These are phyloP conservation scores for Hirschfeldia incana DNA, from an alignment of 345 rosid genomes.

Conservation along the genomic window DNA sequence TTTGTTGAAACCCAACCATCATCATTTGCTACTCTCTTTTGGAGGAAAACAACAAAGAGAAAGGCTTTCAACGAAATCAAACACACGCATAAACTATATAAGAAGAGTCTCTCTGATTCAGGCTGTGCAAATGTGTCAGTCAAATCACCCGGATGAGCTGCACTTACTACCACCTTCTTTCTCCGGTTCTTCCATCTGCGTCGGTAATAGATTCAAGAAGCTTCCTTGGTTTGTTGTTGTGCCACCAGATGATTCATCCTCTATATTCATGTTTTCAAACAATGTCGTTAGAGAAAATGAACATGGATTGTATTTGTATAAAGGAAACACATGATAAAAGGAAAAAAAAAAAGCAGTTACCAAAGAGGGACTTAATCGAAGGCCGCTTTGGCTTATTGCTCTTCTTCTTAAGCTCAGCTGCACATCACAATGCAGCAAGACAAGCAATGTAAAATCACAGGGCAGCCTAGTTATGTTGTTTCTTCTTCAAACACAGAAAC, in stretches of 20 bases:
- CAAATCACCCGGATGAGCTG: constrained; percentile 31
- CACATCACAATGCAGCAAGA: constrained; percentile 12
- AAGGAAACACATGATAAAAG: neutral
- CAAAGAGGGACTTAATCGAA: constrained; percentile 93
- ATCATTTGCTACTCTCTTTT: constrained; percentile 23
- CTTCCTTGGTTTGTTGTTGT: constrained; percentile 55
- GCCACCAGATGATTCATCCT: constrained; percentile 60
- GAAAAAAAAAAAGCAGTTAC: constrained; percentile 42
- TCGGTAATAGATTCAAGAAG: constrained; percentile 74
- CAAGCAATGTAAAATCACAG: neutral
- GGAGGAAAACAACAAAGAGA: constrained; percentile 3
- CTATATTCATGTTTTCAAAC: constrained; percentile 51
- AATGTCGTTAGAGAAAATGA: neutral
- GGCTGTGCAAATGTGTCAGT: constrained; percentile 31
- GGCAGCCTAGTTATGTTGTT: neutral
- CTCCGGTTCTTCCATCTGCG: constrained; percentile 60
- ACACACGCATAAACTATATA: constrained; percentile 27
- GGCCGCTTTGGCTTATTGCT: constrained; percentile 86
- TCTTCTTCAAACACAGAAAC: neutral
- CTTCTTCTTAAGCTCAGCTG: constrained; percentile 95
- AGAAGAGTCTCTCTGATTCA: constrained; percentile 22
- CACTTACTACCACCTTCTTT: constrained; percentile 44
- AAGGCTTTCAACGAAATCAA: constrained; percentile 32
- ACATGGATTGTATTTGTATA: neutral
- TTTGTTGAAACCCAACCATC: constrained; percentile 12